Base-by-base conservation (phyloP, 208 protist species). In the Leishmania major region DNA sequence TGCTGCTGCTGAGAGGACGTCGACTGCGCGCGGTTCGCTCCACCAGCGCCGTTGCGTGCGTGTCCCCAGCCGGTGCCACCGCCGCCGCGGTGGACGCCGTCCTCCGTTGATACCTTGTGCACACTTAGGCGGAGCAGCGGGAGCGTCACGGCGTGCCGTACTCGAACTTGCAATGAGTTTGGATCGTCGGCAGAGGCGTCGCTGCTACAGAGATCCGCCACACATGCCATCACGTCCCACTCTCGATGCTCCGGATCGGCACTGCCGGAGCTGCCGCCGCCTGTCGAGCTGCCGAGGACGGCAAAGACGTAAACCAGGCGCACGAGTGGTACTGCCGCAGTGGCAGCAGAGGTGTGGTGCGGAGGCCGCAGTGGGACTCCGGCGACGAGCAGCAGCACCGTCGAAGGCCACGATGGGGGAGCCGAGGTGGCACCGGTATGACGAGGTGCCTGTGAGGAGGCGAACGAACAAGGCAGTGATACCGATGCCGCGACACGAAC, bases 391-490 rank as follows among this genome's bases (percentile, higher is more conserved):
- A 78, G 75, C 49, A 78, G 57, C 75, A 31, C 55, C 57, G 75
- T 22, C 57, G 31, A 66, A 22, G 49, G 22, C 31, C 31, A 19
- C 55, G 75, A 78, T 51, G 53, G 25, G 37, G 62, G 62, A 22
- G 35, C 6, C 45, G 80, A 67, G 37, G 60, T 59, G 35, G 62
- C 2, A 22, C 66, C 35, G 64, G 25, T 1, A 49, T 35, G 22
- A 8, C n/a, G 6, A n/a, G 79, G 13, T 0, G 75, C 35, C 10
- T 69, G 55, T 31, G 53, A 43, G 17, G 72, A 37, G n/a, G 71
- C 13, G 40, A 51, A 37, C 28, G 64, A 55, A 2, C 78, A 82
- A 40, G 83, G 83, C 7, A 86, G 83, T 47, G 40, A 43, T 47
- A 79, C 57, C 22, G 83, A 37, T 2, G 37, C 47, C 28, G 83